Conservation (phyloP, 2,329 filamentous ascomycete species). For the Colletotrichum plurivorum region DNA sequence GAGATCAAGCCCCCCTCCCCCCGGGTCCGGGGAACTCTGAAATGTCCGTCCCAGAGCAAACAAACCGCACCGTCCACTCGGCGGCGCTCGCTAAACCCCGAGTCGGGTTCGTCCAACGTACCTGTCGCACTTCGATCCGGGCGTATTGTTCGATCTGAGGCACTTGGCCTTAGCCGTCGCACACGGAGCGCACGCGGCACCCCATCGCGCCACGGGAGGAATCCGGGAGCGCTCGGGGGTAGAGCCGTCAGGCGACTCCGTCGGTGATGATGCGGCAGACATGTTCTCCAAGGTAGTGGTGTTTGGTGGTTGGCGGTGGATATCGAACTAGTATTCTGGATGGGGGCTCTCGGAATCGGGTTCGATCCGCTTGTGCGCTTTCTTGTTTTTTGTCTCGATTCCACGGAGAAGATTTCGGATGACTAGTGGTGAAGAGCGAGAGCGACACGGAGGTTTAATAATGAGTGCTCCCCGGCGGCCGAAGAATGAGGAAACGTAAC, state of each 20-base stretch:
- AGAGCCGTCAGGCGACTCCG: neutral
- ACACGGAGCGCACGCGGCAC: conserved; percentile 63
- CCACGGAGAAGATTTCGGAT: neutral
- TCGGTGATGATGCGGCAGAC: conserved; percentile 4
- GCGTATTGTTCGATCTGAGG: conserved; percentile 55
- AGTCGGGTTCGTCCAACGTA: conserved; percentile 37
- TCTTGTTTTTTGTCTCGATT: neutral
- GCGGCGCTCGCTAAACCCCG: too few species aligned
- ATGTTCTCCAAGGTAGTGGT: neutral
- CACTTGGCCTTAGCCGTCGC: conserved; percentile 66
- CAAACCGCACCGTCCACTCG: neutral
- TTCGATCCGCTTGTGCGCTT: neutral
- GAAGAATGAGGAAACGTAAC: neutral
- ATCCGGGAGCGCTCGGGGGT: conserved; percentile 8
- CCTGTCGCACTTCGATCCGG: conserved; percentile 62
- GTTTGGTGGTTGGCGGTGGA: too few species aligned
- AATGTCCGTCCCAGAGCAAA: conserved; percentile 15
- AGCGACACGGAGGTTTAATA: neutral
- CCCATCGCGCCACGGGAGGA: conserved; percentile 53
- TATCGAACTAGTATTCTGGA: neutral
- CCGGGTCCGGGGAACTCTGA: conserved; percentile 8
- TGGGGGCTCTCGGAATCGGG: neutral
- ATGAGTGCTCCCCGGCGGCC: neutral
- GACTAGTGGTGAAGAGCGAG: neutral
- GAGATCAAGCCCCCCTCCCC: neutral